Evolutionary conservation across 2,329 filamentous ascomycete species (phyloP).

Genomic region (Penicillium sp.): DNA sequence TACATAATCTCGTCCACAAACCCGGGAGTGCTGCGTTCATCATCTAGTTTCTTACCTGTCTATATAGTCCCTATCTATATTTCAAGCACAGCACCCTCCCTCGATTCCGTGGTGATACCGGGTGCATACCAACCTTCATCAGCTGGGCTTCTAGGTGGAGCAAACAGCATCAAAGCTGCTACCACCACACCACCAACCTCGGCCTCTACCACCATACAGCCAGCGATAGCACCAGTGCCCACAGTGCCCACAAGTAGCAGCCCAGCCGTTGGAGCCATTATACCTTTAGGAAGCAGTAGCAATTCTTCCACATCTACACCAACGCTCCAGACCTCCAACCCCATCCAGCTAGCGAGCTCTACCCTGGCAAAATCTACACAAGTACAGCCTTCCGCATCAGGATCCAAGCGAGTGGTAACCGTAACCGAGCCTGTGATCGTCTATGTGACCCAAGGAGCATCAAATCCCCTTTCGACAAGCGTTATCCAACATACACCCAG

Average conservation of each 20-base stretch:
- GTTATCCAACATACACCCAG: not conserved
- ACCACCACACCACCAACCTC: not conserved
- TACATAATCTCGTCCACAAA: not conserved
- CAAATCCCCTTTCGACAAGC: not conserved
- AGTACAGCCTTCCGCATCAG: not conserved
- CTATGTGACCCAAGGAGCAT: constrained; percentile 1
- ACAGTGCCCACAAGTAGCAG: not conserved
- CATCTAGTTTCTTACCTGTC: not conserved
- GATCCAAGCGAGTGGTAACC: not conserved
- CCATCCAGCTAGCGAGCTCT: not conserved
- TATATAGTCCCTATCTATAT: not conserved
- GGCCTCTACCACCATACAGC: not conserved
- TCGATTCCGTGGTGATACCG: not conserved
- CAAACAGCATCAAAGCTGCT: not conserved
- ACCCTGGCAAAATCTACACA: not conserved
- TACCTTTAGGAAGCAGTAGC: not conserved
- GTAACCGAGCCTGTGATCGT: constrained; percentile 5
- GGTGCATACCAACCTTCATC: not conserved
- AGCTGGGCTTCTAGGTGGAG: not conserved
- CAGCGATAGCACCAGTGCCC: not conserved
- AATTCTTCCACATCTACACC: not conserved
- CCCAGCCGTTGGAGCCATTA: not conserved
- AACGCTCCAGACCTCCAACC: not conserved
- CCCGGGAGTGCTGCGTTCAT: not conserved
- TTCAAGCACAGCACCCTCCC: not conserved